Base-by-base conservation (phyloP, 2,329 filamentous ascomycete genomes). In the Fusarium sp. region DNA sequence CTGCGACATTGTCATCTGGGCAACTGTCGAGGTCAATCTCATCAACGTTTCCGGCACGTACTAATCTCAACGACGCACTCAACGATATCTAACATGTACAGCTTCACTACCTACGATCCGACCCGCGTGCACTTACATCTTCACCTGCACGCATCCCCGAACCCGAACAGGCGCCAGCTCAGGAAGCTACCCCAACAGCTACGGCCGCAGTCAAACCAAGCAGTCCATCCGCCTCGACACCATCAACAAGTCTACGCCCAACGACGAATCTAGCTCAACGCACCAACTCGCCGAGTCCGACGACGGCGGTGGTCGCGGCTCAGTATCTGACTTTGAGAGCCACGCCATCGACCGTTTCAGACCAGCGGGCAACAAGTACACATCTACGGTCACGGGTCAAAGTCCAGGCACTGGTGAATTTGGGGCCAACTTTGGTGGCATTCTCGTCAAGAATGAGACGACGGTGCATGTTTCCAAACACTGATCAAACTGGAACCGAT, bases 371-470 rank as follows among this genome's bases (percentile, higher is more conserved):
- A 77, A 70, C 18, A 36, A 70, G 11, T 70, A 71, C 20, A 60
- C 62, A 8, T 68, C 73, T 6, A 75, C 64, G 2, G 62, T 73
- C 4, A 75, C 74, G 8, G 76, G 72, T 1, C 61, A 71, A 17
- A 53, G 57, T 13, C 41, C 32, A 14, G 36, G 42, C 6, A 41
- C 42, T 10, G 42, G 51, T 8, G 65, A 70, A 0, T 63, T 58
- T 1, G 32, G 54, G 4, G 18, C 66, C 4, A 54, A 32, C 24
- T 64, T 72, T 50, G 70, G 64, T 11, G 76, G 76, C 0, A 78
- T 78, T 38, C 63, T 75, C 32, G 76, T 78, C 9, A 78, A 75
- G 60, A 78, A 77, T 22, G 75, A 78, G 53, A 78, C 75, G 5
- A 66, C 59, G 3, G 66, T 77, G 15, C 66, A 66, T 1, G 41